A percentile compares a stretch with the other conserved stretches of the same genome.
Conservation (phyloP, 2,329 filamentous ascomycete species). For the Zelopaecilomyces penicillatus region DNA sequence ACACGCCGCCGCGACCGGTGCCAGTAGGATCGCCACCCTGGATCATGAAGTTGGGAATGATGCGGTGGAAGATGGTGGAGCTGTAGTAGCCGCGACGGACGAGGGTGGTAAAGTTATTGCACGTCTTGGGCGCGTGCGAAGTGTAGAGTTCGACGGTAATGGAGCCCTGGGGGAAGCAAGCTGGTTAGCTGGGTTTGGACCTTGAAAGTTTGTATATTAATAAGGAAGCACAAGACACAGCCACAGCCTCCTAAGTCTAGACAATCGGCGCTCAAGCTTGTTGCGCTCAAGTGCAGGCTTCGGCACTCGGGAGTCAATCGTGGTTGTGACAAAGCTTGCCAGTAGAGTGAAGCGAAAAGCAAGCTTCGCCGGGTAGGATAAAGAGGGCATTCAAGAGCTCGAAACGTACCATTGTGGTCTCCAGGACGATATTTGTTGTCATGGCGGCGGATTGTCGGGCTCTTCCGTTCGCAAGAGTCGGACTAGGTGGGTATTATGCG, state of each 20-base stretch:
- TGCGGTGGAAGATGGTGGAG: constrained; percentile 77
- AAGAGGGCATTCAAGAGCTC: too few relatives aligned
- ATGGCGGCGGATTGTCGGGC: constrained; percentile 32
- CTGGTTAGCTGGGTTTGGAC: neutral
- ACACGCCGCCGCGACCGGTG: constrained; percentile 79
- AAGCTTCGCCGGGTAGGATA: too few relatives aligned
- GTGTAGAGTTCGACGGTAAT: constrained; percentile 87
- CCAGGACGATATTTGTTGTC: constrained; percentile 70
- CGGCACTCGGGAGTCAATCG: too few relatives aligned
- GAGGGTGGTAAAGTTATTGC: constrained; percentile 79
- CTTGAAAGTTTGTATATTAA: neutral
- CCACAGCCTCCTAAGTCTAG: too few relatives aligned
- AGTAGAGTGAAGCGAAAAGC: too few relatives aligned
- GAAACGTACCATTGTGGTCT: constrained; percentile 71
- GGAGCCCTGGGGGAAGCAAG: constrained; percentile 50
- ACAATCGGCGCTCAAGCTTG: too few relatives aligned
- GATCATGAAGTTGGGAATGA: constrained; percentile 95
- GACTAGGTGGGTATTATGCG: too few relatives aligned
- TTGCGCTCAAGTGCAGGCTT: too few relatives aligned
- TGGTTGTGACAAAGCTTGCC: too few relatives aligned
- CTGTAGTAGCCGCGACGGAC: constrained; percentile 82
- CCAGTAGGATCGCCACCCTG: constrained; percentile 92
- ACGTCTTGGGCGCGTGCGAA: constrained; percentile 78
- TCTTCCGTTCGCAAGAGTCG: too few relatives aligned
- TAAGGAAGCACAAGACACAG: too few relatives aligned